Conservation (phyloP, 78 protist species). For the Dictyostelium brefeldianum region DNA sequence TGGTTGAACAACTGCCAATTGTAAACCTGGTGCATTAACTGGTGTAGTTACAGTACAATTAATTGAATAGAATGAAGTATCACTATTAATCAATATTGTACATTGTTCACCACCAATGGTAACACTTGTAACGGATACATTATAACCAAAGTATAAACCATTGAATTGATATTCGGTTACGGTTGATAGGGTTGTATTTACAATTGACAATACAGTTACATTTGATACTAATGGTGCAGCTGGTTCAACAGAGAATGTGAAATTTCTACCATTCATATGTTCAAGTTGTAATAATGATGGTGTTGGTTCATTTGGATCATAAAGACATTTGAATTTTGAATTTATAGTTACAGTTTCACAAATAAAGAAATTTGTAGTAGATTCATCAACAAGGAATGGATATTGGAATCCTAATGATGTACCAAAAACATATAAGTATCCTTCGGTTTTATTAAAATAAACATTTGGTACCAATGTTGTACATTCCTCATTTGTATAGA, state of each 20-base stretch:
- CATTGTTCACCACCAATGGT: not conserved
- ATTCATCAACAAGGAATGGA: not conserved
- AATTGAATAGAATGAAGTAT: not conserved
- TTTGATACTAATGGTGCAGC: not conserved
- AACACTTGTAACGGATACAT: not conserved
- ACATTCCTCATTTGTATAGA: not conserved
- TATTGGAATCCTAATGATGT: not conserved
- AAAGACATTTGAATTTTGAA: not conserved
- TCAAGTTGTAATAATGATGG: not conserved
- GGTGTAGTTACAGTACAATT: not conserved
- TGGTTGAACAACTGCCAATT: not conserved
- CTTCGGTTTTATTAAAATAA: not conserved
- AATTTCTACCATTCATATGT: not conserved
- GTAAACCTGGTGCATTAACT: not conserved
- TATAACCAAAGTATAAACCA: not conserved
- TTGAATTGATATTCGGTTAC: not conserved
- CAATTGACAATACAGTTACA: not conserved
- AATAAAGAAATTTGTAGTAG: not conserved
- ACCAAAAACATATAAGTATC: not conserved
- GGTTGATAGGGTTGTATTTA: not conserved
- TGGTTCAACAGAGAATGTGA: not conserved
- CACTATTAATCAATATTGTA: not conserved
- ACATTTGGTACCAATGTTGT: not conserved
- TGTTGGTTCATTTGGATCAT: not conserved
- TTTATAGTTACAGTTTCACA: not conserved